Conservation (phyloP, 352 stramenopile genomes). For the Globisporangium parvum region DNA sequence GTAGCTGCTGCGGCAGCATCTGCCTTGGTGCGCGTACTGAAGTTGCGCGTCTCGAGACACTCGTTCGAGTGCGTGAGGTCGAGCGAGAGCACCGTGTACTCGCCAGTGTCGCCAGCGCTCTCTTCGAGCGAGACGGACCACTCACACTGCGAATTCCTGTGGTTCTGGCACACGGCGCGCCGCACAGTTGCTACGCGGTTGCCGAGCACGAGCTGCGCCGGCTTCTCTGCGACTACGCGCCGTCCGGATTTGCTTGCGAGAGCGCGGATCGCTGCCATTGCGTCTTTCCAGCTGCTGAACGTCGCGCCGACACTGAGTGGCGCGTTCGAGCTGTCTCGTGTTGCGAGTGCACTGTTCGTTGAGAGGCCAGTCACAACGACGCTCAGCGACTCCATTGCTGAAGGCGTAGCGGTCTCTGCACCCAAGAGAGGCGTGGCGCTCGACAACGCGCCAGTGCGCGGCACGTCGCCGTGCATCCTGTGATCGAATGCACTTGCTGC, state of each 20-base stretch:
- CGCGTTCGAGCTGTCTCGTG: background rate
- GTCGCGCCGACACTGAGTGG: constrained; percentile 37
- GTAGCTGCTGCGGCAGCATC: background rate
- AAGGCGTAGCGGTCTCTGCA: background rate
- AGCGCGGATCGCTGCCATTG: constrained; percentile 37
- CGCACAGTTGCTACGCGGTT: constrained; percentile 40
- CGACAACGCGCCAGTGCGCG: background rate
- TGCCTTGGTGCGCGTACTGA: constrained; percentile 30
- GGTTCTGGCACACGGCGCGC: constrained; percentile 61
- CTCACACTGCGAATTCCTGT: constrained; percentile 65
- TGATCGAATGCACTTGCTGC: background rate
- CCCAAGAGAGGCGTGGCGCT: background rate
- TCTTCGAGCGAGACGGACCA: constrained; percentile 63
- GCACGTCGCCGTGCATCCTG: no score
- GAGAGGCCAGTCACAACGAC: background rate
- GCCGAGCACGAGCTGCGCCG: constrained; percentile 31
- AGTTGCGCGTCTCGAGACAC: constrained; percentile 73
- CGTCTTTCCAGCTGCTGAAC: constrained; percentile 58
- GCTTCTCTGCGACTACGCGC: constrained; percentile 48
- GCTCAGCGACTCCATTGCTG: background rate
- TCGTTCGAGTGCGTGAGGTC: constrained; percentile 61
- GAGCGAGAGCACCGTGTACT: constrained; percentile 51
- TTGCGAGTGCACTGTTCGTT: no score
- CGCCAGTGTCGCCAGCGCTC: constrained; percentile 25
- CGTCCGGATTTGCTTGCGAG: constrained; percentile 55